Conservation (phyloP, 192 early-diverging fungal species). For the Coemansia sp. region DNA sequence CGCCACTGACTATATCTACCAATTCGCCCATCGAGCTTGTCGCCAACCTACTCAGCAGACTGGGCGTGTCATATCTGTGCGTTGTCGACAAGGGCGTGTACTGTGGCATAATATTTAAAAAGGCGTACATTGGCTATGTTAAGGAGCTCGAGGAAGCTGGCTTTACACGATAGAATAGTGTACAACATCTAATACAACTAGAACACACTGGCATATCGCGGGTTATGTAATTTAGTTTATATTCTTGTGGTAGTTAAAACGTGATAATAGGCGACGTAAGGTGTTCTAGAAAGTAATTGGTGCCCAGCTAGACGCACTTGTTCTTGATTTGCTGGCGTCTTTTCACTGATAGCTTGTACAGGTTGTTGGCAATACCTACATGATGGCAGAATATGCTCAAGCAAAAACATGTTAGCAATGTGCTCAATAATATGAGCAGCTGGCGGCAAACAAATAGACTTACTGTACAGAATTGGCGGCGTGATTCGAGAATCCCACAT, state of each 20-base stretch:
- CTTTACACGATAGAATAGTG: slow-evolving; percentile 20
- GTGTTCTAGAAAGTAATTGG: no score
- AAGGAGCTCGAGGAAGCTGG: slow-evolving; percentile 66
- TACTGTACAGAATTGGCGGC: slow-evolving; percentile 43
- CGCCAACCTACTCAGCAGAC: slow-evolving; percentile 76
- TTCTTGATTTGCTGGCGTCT: slow-evolving; percentile 7
- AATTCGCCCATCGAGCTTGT: slow-evolving; percentile 83
- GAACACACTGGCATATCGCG: no score
- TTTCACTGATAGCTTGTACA: slow-evolving; percentile 43
- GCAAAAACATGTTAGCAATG: neutral
- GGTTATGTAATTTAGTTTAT: no score
- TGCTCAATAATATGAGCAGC: neutral
- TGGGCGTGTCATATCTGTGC: slow-evolving; percentile 78
- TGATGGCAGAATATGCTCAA: neutral
- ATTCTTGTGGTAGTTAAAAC: no score
- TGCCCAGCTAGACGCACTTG: neutral
- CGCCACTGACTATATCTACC: slow-evolving; percentile 70
- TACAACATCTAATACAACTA: neutral
- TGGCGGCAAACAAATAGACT: neutral
- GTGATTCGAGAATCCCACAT: slow-evolving; percentile 47
- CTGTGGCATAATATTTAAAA: slow-evolving; percentile 85
- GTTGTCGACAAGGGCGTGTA: slow-evolving; percentile 73
- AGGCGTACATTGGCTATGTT: slow-evolving; percentile 70
- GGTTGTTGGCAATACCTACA: slow-evolving; percentile 46
- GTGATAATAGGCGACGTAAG: no score